Percentiles rank a stretch among this genome's conserved stretches.
phyloP scores from a whole-genome alignment of 2,329 filamentous ascomycete genomes.

The Colletotrichum caudatum region DNA sequence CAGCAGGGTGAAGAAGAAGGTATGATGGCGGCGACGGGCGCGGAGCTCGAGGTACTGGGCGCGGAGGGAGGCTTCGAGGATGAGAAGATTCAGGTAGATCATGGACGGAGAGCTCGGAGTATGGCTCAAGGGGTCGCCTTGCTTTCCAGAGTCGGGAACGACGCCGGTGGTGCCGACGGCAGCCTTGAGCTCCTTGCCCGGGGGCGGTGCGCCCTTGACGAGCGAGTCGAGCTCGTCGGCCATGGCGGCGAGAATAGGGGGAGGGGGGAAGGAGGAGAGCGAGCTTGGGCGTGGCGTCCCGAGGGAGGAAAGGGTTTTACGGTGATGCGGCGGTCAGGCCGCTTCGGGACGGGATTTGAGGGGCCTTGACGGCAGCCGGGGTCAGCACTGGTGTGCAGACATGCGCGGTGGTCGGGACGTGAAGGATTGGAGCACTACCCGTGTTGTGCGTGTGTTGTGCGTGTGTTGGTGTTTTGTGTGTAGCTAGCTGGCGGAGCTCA shows the following conservation, averaged over 20 bases:
- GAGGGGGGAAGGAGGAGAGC: neutral
- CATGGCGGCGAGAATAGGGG: conserved; percentile 57
- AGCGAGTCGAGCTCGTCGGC: conserved; percentile 83
- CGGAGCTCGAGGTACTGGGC: conserved; percentile 93
- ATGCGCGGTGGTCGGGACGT: conserved; percentile 26
- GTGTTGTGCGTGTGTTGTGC: conserved; percentile 3
- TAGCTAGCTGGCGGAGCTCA: neutral
- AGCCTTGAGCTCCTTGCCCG: conserved; percentile 62
- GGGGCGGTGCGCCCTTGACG: conserved; percentile 87
- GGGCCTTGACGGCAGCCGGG: conserved; percentile 36
- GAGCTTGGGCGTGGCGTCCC: neutral
- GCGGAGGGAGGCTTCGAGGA: conserved; percentile 93
- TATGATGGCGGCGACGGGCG: conserved; percentile 89
- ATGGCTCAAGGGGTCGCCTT: conserved; percentile 79
- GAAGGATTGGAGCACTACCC: conserved; percentile 16
- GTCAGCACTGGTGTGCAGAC: conserved; percentile 34
- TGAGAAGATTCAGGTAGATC: conserved; percentile 97
- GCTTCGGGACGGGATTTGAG: conserved; percentile 23
- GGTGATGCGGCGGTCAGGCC: conserved; percentile 25
- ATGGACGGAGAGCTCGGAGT: conserved; percentile 93
- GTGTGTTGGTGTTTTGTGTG: neutral
- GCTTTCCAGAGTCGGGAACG: conserved; percentile 58
- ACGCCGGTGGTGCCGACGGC: conserved; percentile 56
- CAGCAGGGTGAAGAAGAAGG: conserved; percentile 88
- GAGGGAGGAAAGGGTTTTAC: conserved; percentile 19